These are phyloP conservation scores for Pistacia integerrima DNA, from an alignment of 345 rosid genomes.

Conservation along the genomic window DNA sequence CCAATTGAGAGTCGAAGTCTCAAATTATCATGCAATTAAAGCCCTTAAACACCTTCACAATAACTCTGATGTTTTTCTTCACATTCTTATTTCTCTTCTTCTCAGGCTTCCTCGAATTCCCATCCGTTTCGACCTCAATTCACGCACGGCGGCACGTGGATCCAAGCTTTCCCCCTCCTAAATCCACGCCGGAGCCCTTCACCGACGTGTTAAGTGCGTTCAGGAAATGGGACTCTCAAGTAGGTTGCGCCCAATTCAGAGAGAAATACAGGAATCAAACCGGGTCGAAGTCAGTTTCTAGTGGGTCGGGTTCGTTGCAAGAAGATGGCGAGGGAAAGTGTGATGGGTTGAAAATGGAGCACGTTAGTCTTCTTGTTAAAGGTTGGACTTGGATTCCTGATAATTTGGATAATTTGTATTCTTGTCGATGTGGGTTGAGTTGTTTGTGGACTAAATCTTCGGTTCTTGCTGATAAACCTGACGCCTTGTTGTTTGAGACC, in stretches of 20 bases:
- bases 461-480: slow-evolving; percentile 84
- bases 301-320: slow-evolving; percentile 61
- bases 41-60: slow-evolving; percentile 50
- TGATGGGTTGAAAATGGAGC: slow-evolving; percentile 53
- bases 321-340: slow-evolving; percentile 32
- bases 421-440: slow-evolving; percentile 82
- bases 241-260: slow-evolving; percentile 78
- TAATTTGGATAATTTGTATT: slow-evolving; percentile 84
- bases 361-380: slow-evolving; percentile 77
- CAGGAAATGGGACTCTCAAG: slow-evolving; percentile 72
- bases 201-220: slow-evolving; percentile 54
- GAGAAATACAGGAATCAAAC: slow-evolving; percentile 30
- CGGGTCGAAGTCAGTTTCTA: slow-evolving; percentile 36
- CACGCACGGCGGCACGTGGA: slow-evolving; percentile 11
- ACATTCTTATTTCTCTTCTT: slow-evolving; percentile 70
- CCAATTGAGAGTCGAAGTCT: neutral
- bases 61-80: slow-evolving; percentile 61
- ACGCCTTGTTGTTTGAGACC: slow-evolving; percentile 82
- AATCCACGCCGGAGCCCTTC: slow-evolving; percentile 50
- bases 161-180: slow-evolving; percentile 12
- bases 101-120: slow-evolving; percentile 77
- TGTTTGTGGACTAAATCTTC: slow-evolving; percentile 98
- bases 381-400: slow-evolving; percentile 99
- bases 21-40: slow-evolving; percentile 55
- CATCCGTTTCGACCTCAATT: slow-evolving; percentile 48